These are phyloP conservation scores for Penicillium argentinense DNA, from an alignment of 495 filamentous ascomycete genomes.

Conservation along the genomic window DNA sequence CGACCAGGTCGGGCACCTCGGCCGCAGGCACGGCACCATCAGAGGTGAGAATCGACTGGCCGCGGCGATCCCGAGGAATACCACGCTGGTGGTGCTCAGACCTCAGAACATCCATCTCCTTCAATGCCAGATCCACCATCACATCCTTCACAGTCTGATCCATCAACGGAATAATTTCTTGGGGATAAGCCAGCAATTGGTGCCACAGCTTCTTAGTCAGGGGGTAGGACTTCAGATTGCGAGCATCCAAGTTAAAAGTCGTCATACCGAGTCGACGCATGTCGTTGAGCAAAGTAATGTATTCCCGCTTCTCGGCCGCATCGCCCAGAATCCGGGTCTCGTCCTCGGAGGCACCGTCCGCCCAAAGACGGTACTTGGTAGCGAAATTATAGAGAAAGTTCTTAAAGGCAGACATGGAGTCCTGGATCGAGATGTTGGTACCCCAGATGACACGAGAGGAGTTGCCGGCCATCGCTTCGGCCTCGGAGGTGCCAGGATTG, in stretches of 20 bases:
- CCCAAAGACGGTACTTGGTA: constrained; percentile 89
- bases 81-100: constrained; percentile 54
- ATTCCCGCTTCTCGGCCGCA: constrained; percentile 65
- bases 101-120: constrained; percentile 72
- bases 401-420: constrained; percentile 82
- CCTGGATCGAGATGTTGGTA: constrained; percentile 90
- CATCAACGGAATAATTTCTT: constrained; percentile 95
- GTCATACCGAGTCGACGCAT: constrained; percentile 85
- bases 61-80: constrained; percentile 22
- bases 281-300: constrained; percentile 80
- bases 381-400: constrained; percentile 90
- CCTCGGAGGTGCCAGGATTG: constrained; percentile 87
- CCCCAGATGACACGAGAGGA: constrained; percentile 91
- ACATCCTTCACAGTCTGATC: constrained; percentile 90
- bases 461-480: constrained; percentile 77
- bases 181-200: constrained; percentile 87
- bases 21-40: constrained; percentile 73
- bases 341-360: constrained; percentile 75
- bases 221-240: constrained; percentile 90
- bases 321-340: constrained; percentile 64
- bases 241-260: constrained; percentile 82
- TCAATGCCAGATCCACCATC: constrained; percentile 85
- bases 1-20: constrained; percentile 66
- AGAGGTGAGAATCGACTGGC: constrained; percentile 57
- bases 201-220: constrained; percentile 92